Base-by-base conservation (phyloP, 768 basidiomycete genomes). In the Lentinula sp. region DNA sequence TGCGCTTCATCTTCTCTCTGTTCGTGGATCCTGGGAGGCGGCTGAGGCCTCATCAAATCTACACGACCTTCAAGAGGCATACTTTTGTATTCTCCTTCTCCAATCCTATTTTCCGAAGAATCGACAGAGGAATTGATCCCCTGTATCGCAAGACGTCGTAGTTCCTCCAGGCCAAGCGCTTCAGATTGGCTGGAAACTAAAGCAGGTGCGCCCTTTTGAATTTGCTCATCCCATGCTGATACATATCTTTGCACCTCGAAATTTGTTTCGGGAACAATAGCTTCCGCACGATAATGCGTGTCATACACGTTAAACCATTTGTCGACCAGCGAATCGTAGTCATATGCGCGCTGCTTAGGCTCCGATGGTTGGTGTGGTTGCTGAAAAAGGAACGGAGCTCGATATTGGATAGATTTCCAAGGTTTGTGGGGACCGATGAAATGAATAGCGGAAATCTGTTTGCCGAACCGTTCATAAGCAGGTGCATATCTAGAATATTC, bases 361-460 rank as follows among this genome's bases (percentile, higher is more conserved):
- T 71, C 70, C 46, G 69, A 63, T 73, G 69, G 64, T 68, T 73
- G 62, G 62, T 67, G 63, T 68, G 65, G 71, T 42, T 63, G 59
- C 53, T 69, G 71, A 28, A 68, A 71, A 53, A 79, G 74, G 39
- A 79, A 83, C 1, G 91, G 86, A 9, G 86, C 77, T 36, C 93
- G 87, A 71, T 80, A 86, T 51, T 84, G 72, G 54, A 94, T 78
- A 16, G 85, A 83, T 54, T 85, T 79, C 96, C 97, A 99, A 13
- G 97, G 96, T 75, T 99, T 99, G 73, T 92, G 85, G n/a, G 86
- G 82, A 15, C 96, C 96, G 66, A 98, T 98, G 69, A 97, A 98
- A 73, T 98, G 95, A 62, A 97, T 83, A 60, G 86, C 87, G 51
- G 85, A 85, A 71, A 95, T 95, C 66, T 88, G 81, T 48, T 90